Evolutionary conservation across 495 filamentous ascomycete species (phyloP), one percentile per base, ranked within the genome.

Genomic region (Letharia columbiana): DNA sequence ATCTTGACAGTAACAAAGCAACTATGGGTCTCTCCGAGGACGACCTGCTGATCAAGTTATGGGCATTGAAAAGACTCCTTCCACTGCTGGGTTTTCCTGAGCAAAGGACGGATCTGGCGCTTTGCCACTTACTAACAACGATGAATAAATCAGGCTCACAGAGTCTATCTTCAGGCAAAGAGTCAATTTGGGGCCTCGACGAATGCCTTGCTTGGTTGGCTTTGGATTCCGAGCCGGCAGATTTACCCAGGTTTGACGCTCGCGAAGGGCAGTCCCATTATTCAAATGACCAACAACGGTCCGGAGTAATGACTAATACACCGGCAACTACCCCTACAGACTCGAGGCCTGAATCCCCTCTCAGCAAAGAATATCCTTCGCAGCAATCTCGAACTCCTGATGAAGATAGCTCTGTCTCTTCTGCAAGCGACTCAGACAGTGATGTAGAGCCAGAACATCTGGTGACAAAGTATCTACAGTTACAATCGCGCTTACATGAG

Each of bases 131-230:
- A 15, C 74, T 91, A 56, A 77, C 82, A 42, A 47, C 49, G 4
- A 56, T 44, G 7, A 77, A 78, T 47, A 83, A 85, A 69, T 78
- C 80, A 28, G 80, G 80, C 10, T 81, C 80, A 67, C 77, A 85
- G 15, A 66, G 72, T 28, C 74, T 73, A 31, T 68, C 74, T 42
- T 78, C 77, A 11, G 77, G 69, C 68, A 89, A 86, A 66, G 90
- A 94, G 50, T 75, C 79, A 7, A 81, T 90, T 15, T 95, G 91
- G 88, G 92, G 92, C 28, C 76, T 97, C 58, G 88, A 94, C 65
- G 91, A 94, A 73, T 83, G 84, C n/a, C 69, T 97, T 40, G 89
- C 96, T 70, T 96, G 90, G 90, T 78, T 97, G 28, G 89, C 90
- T 31, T 78, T 89, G 67, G 82, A 91, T 69, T 88, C 85, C 71